Base-by-base conservation (phyloP, 164 flowering plant species). In the Sextonia rubra region DNA sequence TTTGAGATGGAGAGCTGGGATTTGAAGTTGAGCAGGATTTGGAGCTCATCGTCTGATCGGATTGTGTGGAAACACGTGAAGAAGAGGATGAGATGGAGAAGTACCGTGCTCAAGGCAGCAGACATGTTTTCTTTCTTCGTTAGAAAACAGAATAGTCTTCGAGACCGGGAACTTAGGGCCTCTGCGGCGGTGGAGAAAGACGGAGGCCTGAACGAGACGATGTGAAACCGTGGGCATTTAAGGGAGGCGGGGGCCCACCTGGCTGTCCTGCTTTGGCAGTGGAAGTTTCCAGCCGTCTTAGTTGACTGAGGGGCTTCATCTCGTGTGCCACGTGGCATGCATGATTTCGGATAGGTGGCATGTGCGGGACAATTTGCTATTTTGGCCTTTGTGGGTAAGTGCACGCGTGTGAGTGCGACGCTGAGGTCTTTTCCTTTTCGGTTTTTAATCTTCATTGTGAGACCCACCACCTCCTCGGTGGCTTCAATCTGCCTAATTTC, bases 21-120 rank as follows among this genome's bases (percentile, higher is more conserved):
- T 62, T 87, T 89, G 68, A 90, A 69, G 4, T 86, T 71, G 37
- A 85, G 69, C 49, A 90, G 81, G 23, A 73, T 64, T 63, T 81
- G 79, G 23, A 77, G 77, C 70, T 89, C 91, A 27, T 24, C 15
- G 24, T 47, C 81, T 1, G 75, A 73, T 44, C 14, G 11, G 15
- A 23, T 25, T 30, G 25, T 23, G 67, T 66, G 2, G 63, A 60
- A 56, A 4, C 26, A 25, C 14, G 44, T 60, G 63, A 71, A 24
- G 64, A 75, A 52, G 52, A 72, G 68, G 49, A 74, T 47, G 18
- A 72, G 56, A 26, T 60, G 48, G 60, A 12, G 24, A 3, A 20
- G 26, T 12, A 14, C 15, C 20, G 58, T 52, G n/a, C 5, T 24
- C 22, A 62, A 48, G 52, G 58, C 60, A 52, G 58, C 60, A 52